A percentile compares a stretch with the other conserved stretches of the same genome.
Conservation (phyloP, 2,329 filamentous ascomycete species). For the Aspergillus sp. region DNA sequence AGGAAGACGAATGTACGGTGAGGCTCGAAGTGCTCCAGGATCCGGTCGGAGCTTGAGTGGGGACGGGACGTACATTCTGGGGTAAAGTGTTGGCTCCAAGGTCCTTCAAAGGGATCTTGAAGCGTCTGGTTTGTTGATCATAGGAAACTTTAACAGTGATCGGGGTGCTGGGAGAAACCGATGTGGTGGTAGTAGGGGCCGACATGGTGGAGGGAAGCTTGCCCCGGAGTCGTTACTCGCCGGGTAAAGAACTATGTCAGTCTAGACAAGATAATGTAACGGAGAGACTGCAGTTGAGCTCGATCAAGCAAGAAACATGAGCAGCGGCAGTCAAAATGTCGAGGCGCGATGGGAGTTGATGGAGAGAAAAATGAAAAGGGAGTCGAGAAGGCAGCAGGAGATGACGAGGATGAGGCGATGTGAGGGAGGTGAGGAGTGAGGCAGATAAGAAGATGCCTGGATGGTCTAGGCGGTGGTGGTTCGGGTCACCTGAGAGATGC, state of each 20-base stretch:
- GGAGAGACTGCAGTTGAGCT: constrained; percentile 10
- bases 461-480: neutral
- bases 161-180: constrained; percentile 67
- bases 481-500: constrained; percentile 21
- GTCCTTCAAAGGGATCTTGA: constrained; percentile 88
- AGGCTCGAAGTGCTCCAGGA: constrained; percentile 18
- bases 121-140: constrained; percentile 75
- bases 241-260: constrained; percentile 10
- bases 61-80: constrained; percentile 71
- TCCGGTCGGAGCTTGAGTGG: constrained; percentile 40
- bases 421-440: constrained; percentile 23
- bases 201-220: constrained; percentile 33
- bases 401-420: constrained; percentile 24
- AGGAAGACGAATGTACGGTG: constrained; percentile 1
- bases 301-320: neutral
- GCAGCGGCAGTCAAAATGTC: constrained; percentile 9
- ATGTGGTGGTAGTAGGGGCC: constrained; percentile 48
- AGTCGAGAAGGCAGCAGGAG: constrained; percentile 19
- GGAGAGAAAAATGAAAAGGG: constrained; percentile 18
- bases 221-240: constrained; percentile 8
- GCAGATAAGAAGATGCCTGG: constrained; percentile 22
- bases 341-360: constrained; percentile 14
- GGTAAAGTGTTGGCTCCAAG: constrained; percentile 75
- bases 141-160: constrained; percentile 86
- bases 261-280: constrained; percentile 19